Evolutionary conservation across 2,329 filamentous ascomycete species (phyloP).

Genomic region (Colletotrichum musicola): DNA sequence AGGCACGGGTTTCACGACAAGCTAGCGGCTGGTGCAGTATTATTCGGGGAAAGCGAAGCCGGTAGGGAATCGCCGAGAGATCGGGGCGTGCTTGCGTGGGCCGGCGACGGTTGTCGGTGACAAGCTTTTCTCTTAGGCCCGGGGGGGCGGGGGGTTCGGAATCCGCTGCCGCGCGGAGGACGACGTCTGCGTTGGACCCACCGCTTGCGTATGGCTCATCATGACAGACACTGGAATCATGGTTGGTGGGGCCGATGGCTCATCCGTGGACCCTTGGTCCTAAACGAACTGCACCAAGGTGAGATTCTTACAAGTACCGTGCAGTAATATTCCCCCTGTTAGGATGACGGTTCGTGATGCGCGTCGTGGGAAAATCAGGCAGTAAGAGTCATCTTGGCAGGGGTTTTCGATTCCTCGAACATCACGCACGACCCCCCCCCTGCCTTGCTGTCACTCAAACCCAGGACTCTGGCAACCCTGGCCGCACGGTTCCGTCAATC

Average conservation of each 20-base stretch:
- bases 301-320: too few relatives aligned
- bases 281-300: too few relatives aligned
- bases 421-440: too few relatives aligned
- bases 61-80: slow-evolving; percentile 9
- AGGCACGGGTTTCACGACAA: too few relatives aligned
- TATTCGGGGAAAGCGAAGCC: background rate
- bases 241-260: too few relatives aligned
- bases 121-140: slow-evolving; percentile 21
- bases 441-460: too few relatives aligned
- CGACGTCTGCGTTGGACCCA: background rate
- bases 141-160: background rate
- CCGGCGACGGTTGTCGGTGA: background rate
- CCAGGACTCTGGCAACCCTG: too few relatives aligned
- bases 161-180: background rate
- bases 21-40: too few relatives aligned
- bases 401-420: background rate
- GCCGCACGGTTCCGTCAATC: too few relatives aligned
- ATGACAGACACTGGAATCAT: background rate
- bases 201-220: slow-evolving; percentile 2
- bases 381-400: slow-evolving; percentile 2
- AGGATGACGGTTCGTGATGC: background rate
- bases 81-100: background rate
- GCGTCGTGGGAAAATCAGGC: slow-evolving; percentile 1
- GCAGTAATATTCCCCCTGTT: too few relatives aligned
- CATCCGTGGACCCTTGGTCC: too few relatives aligned